phyloP scores from a whole-genome alignment of 805 yeast genomes.

The Yarrowia sp. region DNA sequence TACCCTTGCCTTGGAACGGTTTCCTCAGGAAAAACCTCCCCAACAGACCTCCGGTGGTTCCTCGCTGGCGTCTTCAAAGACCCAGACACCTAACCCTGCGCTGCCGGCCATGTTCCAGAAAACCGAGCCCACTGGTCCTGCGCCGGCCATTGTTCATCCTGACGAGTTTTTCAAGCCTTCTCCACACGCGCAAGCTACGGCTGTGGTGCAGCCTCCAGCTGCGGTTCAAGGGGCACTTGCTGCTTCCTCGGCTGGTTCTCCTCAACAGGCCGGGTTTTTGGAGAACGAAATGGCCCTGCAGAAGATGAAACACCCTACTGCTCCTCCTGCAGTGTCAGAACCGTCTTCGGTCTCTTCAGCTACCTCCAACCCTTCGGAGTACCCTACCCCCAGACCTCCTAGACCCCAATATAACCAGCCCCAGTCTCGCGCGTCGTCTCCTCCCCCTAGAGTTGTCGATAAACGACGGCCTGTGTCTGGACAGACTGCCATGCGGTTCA shows the following conservation, averaged over 20 bases:
- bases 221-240: neutral
- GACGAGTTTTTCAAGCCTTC: constrained; percentile 33
- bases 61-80: constrained; percentile 2
- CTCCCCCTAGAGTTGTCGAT: constrained; percentile 25
- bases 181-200: constrained; percentile 2
- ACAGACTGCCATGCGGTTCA: constrained; percentile 27
- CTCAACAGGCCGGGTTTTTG: constrained; percentile 19
- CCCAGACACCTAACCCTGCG: constrained; percentile 29
- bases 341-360: constrained; percentile 17
- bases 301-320: constrained; percentile 8
- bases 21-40: constrained; percentile 11
- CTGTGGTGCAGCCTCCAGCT: constrained; percentile 14
- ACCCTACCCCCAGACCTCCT: constrained; percentile 16
- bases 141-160: constrained; percentile 22
- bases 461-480: constrained; percentile 14
- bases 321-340: constrained; percentile 9
- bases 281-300: constrained; percentile 28
- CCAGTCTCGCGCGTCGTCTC: constrained; percentile 27
- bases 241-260: constrained; percentile 15
- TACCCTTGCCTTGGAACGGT: constrained; percentile 21
- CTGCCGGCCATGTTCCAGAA: constrained; percentile 32
- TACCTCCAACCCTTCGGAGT: constrained; percentile 6
- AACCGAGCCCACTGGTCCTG: constrained; percentile 14
- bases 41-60: constrained; percentile 4
- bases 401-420: constrained; percentile 32